Evolutionary conservation across 495 filamentous ascomycete genomes (phyloP), one percentile per base, ranked within the genome.

Genomic region (Aspergillus taichungensis): DNA sequence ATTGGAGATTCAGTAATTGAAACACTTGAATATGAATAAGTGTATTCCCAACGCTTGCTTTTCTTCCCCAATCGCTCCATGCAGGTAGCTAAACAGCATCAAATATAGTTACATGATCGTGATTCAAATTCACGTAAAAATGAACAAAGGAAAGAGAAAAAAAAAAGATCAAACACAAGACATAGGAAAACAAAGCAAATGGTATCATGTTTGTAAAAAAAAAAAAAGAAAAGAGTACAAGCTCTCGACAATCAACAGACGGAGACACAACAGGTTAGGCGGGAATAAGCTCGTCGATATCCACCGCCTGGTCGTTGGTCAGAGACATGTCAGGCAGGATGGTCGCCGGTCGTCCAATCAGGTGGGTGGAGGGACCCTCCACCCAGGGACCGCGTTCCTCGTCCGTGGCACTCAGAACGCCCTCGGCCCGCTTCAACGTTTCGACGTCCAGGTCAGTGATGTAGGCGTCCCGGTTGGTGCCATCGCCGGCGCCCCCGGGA

Each of bases 391-490:
- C 89, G 50, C 87, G 90, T 69, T 95, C 88, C 53, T 89, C 85
- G 6, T 83, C 80, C 4, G 78, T 88, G 7, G 87, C 80, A 53
- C 70, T 69, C 47, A 78, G 80, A 49, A 97, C 78, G 35, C 84
- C 92, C 55, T 90, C 77, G 11, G 88, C 89, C 30, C 90, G 79
- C 66, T 82, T 85, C 67, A 97, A 60, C 3, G 90, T 94, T 72
- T 90, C 80, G 34, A 95, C 77, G 57, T 99, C 94, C 37, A 99
- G 75, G 56, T 99, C 94, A 8, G 92, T 96, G 38, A 95, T 80
- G 57, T 94, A 96, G 5, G 72, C 68, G 29, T 78, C 68, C 18
- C 73, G 71, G 57, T 61, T 63, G 13, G 70, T 73, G 40, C 73
- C 74, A 45, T 77, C 69, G 6, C 77, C 75, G 34, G 79, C 80